Conservation (phyloP, 192 early-diverging fungal genomes). For the Funneliformis mosseae region DNA sequence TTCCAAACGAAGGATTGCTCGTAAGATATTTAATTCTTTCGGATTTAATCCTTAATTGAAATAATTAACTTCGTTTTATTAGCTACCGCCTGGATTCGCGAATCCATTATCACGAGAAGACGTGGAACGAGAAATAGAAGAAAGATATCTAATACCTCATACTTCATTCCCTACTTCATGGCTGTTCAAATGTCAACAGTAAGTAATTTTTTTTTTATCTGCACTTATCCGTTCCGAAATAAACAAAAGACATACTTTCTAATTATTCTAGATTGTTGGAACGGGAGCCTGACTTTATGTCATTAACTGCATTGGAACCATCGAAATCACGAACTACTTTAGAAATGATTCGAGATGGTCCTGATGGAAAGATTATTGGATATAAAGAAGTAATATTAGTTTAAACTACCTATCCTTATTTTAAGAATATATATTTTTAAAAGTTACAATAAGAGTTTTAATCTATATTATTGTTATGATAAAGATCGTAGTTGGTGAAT, state of each 20-base stretch:
- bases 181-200: conserved; percentile 60
- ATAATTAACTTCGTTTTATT: not conserved
- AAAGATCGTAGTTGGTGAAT: conserved; percentile 22
- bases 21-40: not conserved
- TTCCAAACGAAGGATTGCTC: not conserved
- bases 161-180: conserved; percentile 55
- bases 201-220: conserved; percentile 31
- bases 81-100: conserved; percentile 8
- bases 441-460: conserved; percentile 5
- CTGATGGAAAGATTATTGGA: conserved; percentile 53
- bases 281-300: conserved; percentile 42
- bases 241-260: too few species aligned
- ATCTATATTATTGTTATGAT: not conserved
- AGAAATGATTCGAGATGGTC: conserved; percentile 52
- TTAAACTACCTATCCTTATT: conserved; percentile 24
- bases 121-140: conserved; percentile 54
- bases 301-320: conserved; percentile 48
- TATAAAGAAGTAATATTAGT: conserved; percentile 44
- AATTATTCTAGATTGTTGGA: conserved; percentile 50
- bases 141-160: conserved; percentile 55
- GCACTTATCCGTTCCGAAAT: not conserved
- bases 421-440: conserved; percentile 30
- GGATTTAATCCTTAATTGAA: not conserved
- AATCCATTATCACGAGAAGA: conserved; percentile 42
- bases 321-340: conserved; percentile 53